Evolutionary conservation across 2,329 filamentous ascomycete species (phyloP).

Genomic region (Clarireedia sp.): DNA sequence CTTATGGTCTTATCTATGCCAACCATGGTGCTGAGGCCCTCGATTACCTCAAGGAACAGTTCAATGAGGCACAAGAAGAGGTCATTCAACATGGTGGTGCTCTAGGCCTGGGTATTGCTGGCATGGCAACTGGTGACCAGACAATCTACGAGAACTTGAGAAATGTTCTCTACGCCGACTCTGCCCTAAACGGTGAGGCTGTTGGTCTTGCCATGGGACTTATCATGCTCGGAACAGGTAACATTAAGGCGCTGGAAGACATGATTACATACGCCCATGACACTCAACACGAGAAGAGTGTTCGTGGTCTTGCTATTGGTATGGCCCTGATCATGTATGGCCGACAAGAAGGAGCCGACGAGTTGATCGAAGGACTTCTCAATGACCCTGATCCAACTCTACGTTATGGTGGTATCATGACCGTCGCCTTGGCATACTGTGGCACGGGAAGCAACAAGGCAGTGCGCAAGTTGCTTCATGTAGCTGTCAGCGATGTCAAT

Average conservation of each 20-base stretch:
- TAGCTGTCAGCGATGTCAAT: conserved; percentile 95
- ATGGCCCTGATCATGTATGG: conserved; percentile 99
- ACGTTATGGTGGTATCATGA: conserved; percentile 96
- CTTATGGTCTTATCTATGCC: conserved; percentile 91
- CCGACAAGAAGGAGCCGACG: conserved; percentile 88
- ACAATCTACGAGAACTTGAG: conserved; percentile 88
- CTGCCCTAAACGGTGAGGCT: conserved; percentile 92
- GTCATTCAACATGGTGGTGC: conserved; percentile 96
- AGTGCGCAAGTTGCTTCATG: conserved; percentile 88
- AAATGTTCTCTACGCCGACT: conserved; percentile 83
- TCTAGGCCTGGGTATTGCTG: conserved; percentile 88
- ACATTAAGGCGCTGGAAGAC: conserved; percentile 83
- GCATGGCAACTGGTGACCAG: conserved; percentile 91
- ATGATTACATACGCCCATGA: conserved; percentile 98
- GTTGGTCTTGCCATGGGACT: conserved; percentile 94
- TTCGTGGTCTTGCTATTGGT: conserved; percentile 86
- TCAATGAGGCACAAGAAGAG: conserved; percentile 71
- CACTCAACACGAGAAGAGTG: conserved; percentile 97
- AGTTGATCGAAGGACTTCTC: conserved; percentile 85
- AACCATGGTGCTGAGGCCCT: conserved; percentile 92
- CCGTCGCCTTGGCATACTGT: conserved; percentile 95
- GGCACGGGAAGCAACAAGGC: conserved; percentile 98
- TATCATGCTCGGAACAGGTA: conserved; percentile 97
- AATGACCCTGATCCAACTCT: conserved; percentile 90
- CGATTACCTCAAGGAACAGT: conserved; percentile 69